Percentiles rank a stretch among this genome's conserved stretches.
These are phyloP conservation scores for Heliocybe sulcata DNA, from an alignment of 1,284 basidiomycete species.

Conservation along the genomic window DNA sequence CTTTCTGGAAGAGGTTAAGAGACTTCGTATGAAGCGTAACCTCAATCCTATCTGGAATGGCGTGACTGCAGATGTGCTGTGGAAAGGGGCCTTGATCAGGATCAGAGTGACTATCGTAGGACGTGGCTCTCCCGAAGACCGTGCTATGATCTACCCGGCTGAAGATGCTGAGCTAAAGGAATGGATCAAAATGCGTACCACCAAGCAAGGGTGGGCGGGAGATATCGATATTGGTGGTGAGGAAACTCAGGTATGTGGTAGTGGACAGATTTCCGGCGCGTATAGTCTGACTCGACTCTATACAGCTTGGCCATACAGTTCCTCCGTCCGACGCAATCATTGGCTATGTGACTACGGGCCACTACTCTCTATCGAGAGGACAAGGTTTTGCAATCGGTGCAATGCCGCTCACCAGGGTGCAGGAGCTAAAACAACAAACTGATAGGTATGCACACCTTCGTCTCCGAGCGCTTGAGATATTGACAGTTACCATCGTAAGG, in stretches of 20 bases:
- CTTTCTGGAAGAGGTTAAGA: conserved; percentile 50
- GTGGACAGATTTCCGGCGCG: not conserved
- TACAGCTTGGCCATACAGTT: conserved; percentile 37
- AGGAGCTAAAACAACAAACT: conserved; percentile 45
- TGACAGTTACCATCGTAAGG: not conserved
- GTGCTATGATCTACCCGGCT: conserved; percentile 64
- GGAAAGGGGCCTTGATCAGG: conserved; percentile 54
- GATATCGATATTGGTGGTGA: conserved; percentile 22
- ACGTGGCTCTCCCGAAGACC: conserved; percentile 67
- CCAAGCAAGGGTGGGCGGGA: conserved; percentile 15
- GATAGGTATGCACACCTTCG: conserved; percentile 31
- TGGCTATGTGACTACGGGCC: conserved; percentile 78
- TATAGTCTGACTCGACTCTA: not conserved
- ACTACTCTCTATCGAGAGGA: conserved; percentile 71
- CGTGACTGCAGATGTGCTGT: conserved; percentile 34
- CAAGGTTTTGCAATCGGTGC: conserved; percentile 69
- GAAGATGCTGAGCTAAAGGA: conserved; percentile 38
- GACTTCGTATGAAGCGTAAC: conserved; percentile 46
- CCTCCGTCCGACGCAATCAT: conserved; percentile 43
- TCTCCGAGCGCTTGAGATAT: not conserved
- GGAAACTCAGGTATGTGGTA: conserved; percentile 33
- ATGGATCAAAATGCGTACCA: conserved; percentile 32
- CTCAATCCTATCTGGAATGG: conserved; percentile 29
- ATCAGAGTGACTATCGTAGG: conserved; percentile 55
- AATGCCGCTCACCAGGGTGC: conserved; percentile 47